Conservation (phyloP, 306 rosid genomes). For the cucumber (Cucumis sativus) region Cucumber_9930_V3 NC_026659.2:4992001-4992500, state of each 20-base stretch:
- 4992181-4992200: constrained; percentile 23
- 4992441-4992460: background rate
- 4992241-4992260: constrained; percentile 44
- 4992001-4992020: constrained; percentile 51
- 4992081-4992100: constrained; percentile 28
- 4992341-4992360: constrained; percentile 25
- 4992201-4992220: background rate
- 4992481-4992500: constrained; percentile 34
- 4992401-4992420: constrained; percentile 5
- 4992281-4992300: constrained; percentile 31
- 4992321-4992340: constrained; percentile 10
- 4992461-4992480: constrained; percentile 7
- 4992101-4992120: constrained; percentile 19
- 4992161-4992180: constrained; percentile 25
- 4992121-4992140: constrained; percentile 18
- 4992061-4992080: constrained; percentile 44
- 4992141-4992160: constrained; percentile 19
- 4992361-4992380: constrained; percentile 27
- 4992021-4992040: constrained; percentile 23
- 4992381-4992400: constrained; percentile 27
- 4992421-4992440: constrained; percentile 12
- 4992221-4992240: background rate
- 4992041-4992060: constrained; percentile 25
- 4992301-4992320: constrained; percentile 21
- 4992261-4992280: constrained; percentile 31